A percentile compares a stretch with the other conserved stretches of the same genome.
Conservation (phyloP, 495 filamentous ascomycete species). For the Penicillium coffeae region DNA sequence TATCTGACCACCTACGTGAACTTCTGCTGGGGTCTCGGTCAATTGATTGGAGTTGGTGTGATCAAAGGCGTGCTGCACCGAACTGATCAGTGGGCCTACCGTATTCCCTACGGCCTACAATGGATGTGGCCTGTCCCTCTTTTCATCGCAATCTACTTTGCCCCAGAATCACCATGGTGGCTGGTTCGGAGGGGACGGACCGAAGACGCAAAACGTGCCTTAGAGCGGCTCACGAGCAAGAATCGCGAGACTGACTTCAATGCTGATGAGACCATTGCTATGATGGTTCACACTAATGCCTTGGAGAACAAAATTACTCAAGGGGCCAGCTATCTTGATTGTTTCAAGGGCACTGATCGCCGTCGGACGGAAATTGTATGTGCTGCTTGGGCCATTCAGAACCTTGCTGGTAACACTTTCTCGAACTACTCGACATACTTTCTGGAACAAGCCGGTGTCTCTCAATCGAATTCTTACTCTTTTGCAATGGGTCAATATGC, state of each 20-base stretch:
- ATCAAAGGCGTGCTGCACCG: conserved; percentile 61
- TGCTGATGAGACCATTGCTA: conserved; percentile 70
- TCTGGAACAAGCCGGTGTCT: conserved; percentile 66
- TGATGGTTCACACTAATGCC: conserved; percentile 81
- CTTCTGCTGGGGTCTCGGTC: conserved; percentile 77
- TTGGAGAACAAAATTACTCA: conserved; percentile 66
- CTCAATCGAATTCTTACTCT: conserved; percentile 54
- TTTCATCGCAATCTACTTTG: conserved; percentile 64
- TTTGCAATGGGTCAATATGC: conserved; percentile 73
- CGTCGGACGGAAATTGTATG: conserved; percentile 76
- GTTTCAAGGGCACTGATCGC: conserved; percentile 70
- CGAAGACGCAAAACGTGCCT: conserved; percentile 63
- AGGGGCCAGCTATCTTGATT: conserved; percentile 68
- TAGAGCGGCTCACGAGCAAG: conserved; percentile 62
- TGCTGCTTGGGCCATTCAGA: conserved; percentile 83
- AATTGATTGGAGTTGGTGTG: conserved; percentile 71
- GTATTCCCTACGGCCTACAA: conserved; percentile 69
- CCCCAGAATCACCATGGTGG: conserved; percentile 82
- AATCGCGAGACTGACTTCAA: conserved; percentile 59
- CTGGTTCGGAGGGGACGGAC: conserved; percentile 66
- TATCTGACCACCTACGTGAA: conserved; percentile 81
- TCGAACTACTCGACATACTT: conserved; percentile 81
- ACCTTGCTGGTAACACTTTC: conserved; percentile 73
- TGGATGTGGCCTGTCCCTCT: conserved; percentile 85
- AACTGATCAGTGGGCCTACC: conserved; percentile 61